Conservation (phyloP, 176 grass and related monocot species). For the Oryza coarctata region DNA sequence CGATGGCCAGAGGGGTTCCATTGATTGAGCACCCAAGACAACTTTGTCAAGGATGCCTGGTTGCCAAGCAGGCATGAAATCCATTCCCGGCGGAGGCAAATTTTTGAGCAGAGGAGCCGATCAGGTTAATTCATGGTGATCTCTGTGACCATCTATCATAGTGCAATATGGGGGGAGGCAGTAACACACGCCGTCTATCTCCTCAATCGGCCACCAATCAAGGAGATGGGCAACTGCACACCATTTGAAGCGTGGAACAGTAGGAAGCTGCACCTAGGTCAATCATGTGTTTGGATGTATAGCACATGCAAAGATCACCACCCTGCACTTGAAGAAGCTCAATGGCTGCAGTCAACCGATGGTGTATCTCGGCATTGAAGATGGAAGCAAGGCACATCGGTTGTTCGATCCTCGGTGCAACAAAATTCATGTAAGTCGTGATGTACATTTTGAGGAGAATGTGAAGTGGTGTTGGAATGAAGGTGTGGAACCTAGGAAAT, state of each 20-base stretch:
- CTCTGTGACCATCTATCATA: too few species aligned
- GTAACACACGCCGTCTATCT: too few species aligned
- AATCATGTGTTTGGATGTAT: rapidly evolving
- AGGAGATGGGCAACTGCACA: rapidly evolving
- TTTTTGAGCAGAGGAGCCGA: too few species aligned
- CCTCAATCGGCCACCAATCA: neutral
- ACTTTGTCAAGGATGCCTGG: too few species aligned
- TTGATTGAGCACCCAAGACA: too few species aligned
- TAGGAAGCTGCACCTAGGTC: rapidly evolving
- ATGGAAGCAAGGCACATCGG: neutral
- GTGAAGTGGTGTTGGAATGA: neutral
- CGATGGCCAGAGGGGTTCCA: too few species aligned
- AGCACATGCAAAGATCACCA: neutral
- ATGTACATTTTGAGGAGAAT: neutral
- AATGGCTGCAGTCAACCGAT: rapidly evolving
- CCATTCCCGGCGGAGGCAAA: too few species aligned
- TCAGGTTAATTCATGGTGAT: too few species aligned
- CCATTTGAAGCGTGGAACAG: neutral
- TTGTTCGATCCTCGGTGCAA: neutral
- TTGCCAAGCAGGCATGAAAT: too few species aligned
- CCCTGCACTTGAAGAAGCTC: rapidly evolving
- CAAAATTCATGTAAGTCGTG: neutral
- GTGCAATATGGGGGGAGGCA: neutral
- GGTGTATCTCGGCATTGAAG: neutral
- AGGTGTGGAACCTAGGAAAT: too few species aligned